Conservation (phyloP, 495 filamentous ascomycete genomes). For the Aspergillus sclerotiicarbonarius region DNA sequence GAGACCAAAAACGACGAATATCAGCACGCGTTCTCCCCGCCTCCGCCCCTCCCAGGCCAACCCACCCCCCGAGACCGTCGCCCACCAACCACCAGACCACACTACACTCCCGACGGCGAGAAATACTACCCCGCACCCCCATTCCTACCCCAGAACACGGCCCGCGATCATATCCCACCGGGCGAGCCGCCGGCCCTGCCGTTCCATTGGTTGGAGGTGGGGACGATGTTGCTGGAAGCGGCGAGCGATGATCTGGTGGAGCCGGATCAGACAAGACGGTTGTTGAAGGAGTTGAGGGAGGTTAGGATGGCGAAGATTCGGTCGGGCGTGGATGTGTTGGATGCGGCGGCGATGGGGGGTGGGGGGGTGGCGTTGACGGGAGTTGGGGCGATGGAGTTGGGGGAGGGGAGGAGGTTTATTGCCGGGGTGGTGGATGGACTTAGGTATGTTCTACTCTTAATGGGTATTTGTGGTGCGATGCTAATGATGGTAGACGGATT, state of each 20-base stretch:
- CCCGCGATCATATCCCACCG: constrained; percentile 23
- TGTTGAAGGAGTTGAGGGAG: constrained; percentile 82
- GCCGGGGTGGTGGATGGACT: constrained; percentile 83
- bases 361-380: constrained; percentile 76
- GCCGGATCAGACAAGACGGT: constrained; percentile 66
- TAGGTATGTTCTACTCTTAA: constrained; percentile 41
- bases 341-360: constrained; percentile 58
- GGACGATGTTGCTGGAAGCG: constrained; percentile 77
- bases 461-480: neutral
- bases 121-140: constrained; percentile 43
- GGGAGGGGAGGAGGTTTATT: constrained; percentile 82
- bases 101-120: constrained; percentile 41
- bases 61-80: constrained; percentile 32
- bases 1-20: constrained; percentile 65
- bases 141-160: constrained; percentile 44
- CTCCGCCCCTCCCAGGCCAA: constrained; percentile 59
- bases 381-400: constrained; percentile 87
- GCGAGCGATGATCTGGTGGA: constrained; percentile 83
- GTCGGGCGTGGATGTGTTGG: constrained; percentile 64
- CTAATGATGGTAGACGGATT: constrained; percentile 33
- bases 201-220: constrained; percentile 91
- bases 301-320: constrained; percentile 88
- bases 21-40: constrained; percentile 67
- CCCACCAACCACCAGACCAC: constrained; percentile 31
- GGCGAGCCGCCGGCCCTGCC: constrained; percentile 62